Conservation (phyloP, 352 stramenopile species). For the Blastocystis sp. region DNA sequence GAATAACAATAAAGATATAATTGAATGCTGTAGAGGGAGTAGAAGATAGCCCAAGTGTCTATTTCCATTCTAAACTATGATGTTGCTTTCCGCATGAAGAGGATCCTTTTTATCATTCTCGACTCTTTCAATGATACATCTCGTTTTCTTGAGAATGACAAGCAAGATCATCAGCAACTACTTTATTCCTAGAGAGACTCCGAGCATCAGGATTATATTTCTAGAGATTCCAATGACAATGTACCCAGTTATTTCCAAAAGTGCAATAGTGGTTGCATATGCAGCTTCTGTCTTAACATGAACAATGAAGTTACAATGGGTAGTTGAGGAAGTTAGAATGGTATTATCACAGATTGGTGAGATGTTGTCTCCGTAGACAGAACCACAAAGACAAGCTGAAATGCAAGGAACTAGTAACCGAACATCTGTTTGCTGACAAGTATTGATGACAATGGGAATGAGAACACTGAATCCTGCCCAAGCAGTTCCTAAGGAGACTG, state of each 20-base stretch:
- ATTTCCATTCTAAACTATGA: background rate
- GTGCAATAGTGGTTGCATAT: background rate
- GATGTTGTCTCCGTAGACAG: slow-evolving; percentile 82
- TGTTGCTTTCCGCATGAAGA: background rate
- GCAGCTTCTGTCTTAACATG: slow-evolving; percentile 2
- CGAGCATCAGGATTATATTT: background rate
- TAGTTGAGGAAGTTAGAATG: slow-evolving; percentile 81
- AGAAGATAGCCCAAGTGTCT: background rate
- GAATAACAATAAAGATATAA: too few species aligned
- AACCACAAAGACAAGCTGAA: slow-evolving; percentile 80
- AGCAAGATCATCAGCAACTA: background rate
- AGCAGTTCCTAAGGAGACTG: slow-evolving; percentile 81
- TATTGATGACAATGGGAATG: slow-evolving; percentile 80
- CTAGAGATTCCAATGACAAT: background rate
- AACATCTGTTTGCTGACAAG: slow-evolving; percentile 78
- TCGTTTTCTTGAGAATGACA: background rate
- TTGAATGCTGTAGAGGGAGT: too few species aligned
- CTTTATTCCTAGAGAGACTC: background rate
- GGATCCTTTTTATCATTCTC: background rate
- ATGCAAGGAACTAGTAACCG: slow-evolving; percentile 83
- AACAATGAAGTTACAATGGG: slow-evolving; percentile 71
- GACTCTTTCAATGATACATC: background rate
- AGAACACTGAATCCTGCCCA: slow-evolving; percentile 87
- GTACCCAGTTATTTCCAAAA: background rate
- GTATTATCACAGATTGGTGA: slow-evolving; percentile 88